Evolutionary conservation across 805 yeast species (phyloP).

Genomic region (Yamadazyma sp.): DNA sequence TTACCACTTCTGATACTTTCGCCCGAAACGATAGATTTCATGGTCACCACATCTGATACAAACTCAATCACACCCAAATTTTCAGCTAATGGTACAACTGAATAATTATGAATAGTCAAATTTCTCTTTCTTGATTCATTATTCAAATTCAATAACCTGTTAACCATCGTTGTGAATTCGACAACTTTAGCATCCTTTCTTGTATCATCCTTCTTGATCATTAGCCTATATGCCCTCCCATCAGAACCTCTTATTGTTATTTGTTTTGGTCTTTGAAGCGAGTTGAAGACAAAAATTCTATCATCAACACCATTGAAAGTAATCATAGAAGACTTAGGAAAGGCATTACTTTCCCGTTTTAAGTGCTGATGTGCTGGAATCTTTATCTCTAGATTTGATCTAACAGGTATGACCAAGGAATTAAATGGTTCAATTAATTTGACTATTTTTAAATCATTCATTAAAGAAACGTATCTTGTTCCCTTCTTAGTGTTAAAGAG

Average conservation of each 20-base stretch:
- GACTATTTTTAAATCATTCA: conserved; percentile 38
- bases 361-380: conserved; percentile 52
- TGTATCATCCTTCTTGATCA: conserved; percentile 89
- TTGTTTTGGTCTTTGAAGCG: conserved; percentile 85
- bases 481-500: conserved; percentile 32
- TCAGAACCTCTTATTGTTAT: conserved; percentile 75
- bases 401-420: conserved; percentile 69
- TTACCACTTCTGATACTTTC: conserved; percentile 27
- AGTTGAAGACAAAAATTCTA: conserved; percentile 65
- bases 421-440: conserved; percentile 27
- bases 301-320: conserved; percentile 65
- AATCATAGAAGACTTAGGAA: conserved; percentile 37
- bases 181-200: conserved; percentile 92
- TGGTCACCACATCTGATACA: conserved; percentile 33
- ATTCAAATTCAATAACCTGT: conserved; percentile 63
- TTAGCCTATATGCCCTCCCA: conserved; percentile 65
- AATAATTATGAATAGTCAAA: conserved; percentile 72
- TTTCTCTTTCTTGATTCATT: conserved; percentile 71
- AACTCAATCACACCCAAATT: conserved; percentile 83
- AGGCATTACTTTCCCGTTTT: conserved; percentile 42
- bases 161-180: conserved; percentile 86
- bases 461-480: conserved; percentile 34
- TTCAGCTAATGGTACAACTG: conserved; percentile 85
- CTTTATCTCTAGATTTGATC: conserved; percentile 63
- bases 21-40: conserved; percentile 28